Conservation (phyloP, 768 basidiomycete species). For the Lentinus tigrinus region DNA sequence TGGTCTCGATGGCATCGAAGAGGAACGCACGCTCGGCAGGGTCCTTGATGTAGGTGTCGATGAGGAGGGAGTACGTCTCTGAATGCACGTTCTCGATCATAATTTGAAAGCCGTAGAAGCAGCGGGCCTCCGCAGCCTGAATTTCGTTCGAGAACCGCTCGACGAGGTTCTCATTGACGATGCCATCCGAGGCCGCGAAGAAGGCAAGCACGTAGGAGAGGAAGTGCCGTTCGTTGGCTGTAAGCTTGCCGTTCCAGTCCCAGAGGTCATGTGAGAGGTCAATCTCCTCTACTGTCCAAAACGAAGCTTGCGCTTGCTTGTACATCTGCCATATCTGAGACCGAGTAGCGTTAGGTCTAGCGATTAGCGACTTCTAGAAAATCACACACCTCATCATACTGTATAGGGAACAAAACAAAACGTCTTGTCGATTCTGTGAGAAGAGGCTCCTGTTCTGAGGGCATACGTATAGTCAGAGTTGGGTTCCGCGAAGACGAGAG, state of each 20-base stretch:
- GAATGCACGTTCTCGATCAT: constrained; percentile 99
- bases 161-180: constrained; percentile 94
- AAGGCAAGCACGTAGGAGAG: constrained; percentile 93
- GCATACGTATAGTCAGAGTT: neutral
- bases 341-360: neutral
- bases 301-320: constrained; percentile 91
- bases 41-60: constrained; percentile 93
- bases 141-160: constrained; percentile 94
- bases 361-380: too few species aligned
- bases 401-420: constrained; percentile 92
- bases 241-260: constrained; percentile 85
- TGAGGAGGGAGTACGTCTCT: constrained; percentile 93
- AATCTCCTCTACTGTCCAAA: constrained; percentile 94
- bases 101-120: constrained; percentile 97
- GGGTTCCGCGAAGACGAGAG: neutral
- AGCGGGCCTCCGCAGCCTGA: constrained; percentile 88
- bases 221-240: constrained; percentile 81
- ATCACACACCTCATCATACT: constrained; percentile 76
- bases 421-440: constrained; percentile 73
- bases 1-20: constrained; percentile 91
- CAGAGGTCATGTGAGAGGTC: constrained; percentile 82
- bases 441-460: constrained; percentile 72
- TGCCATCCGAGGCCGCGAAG: constrained; percentile 94
- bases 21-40: constrained; percentile 70
- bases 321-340: constrained; percentile 93